phyloP scores from a whole-genome alignment of 2,329 filamentous ascomycete genomes.

The Pezizomycotina sp. region DNA sequence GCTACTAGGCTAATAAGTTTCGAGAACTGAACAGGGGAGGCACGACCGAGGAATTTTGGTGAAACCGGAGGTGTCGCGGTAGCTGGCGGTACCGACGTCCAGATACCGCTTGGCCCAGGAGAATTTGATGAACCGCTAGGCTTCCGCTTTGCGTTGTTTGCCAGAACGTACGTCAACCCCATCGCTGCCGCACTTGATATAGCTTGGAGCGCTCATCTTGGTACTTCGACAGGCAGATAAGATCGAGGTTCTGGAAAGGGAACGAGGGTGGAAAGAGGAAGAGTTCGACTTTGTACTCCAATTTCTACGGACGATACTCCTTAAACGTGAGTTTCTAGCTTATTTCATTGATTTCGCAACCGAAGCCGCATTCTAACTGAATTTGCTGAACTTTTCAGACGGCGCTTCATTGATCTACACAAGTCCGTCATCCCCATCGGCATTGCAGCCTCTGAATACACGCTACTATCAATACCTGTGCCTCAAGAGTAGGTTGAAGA shows the following conservation, averaged over 20 bases:
- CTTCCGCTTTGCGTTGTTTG: slow-evolving; percentile 78
- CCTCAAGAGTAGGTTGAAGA: slow-evolving; percentile 29
- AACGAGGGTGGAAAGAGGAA: slow-evolving; percentile 84
- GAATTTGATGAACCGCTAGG: slow-evolving; percentile 88
- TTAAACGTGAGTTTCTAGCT: slow-evolving; percentile 50
- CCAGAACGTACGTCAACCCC: slow-evolving; percentile 52
- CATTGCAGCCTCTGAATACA: slow-evolving; percentile 66
- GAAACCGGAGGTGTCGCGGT: slow-evolving; percentile 31
- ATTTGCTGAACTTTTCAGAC: slow-evolving; percentile 35
- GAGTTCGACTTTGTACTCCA: slow-evolving; percentile 93
- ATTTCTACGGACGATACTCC: slow-evolving; percentile 70
- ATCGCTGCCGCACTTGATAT: slow-evolving; percentile 19
- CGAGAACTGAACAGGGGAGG: slow-evolving; percentile 21
- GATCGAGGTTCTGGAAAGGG: slow-evolving; percentile 79
- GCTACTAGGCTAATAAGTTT: slow-evolving; percentile 22
- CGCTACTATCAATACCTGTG: slow-evolving; percentile 59
- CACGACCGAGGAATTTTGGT: slow-evolving; percentile 23
- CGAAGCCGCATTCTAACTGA: slow-evolving; percentile 23
- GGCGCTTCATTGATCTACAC: slow-evolving; percentile 76
- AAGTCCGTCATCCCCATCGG: slow-evolving; percentile 56
- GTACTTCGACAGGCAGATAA: slow-evolving; percentile 49
- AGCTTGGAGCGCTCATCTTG: slow-evolving; percentile 17
- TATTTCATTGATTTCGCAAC: slow-evolving; percentile 29
- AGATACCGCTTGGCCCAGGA: slow-evolving; percentile 65
- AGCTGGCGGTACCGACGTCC: slow-evolving; percentile 48